These are phyloP conservation scores for Polytrichum commune DNA, from an alignment of 225 moss, liverwort and hornwort species.

Conservation along the genomic window DNA sequence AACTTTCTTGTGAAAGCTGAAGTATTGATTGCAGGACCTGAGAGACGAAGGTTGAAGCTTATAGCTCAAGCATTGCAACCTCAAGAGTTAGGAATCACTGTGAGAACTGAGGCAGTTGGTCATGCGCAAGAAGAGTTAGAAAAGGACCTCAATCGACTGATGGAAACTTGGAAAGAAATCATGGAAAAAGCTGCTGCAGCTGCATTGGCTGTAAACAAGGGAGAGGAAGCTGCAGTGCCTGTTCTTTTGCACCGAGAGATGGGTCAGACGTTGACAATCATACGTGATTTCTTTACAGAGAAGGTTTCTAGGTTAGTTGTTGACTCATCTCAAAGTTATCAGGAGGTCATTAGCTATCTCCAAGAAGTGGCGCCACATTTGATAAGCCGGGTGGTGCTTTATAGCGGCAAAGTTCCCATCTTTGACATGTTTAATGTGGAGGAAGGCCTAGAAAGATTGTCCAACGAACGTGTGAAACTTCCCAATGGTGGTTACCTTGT, in stretches of 20 bases:
- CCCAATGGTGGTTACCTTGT: constrained; percentile 87
- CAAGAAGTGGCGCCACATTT: constrained; percentile 94
- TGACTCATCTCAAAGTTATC: constrained; percentile 89
- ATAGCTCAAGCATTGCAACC: constrained; percentile 73
- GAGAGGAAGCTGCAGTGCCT: constrained; percentile 78
- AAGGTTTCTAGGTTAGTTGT: constrained; percentile 89
- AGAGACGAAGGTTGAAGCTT: constrained; percentile 81
- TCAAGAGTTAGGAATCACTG: constrained; percentile 75
- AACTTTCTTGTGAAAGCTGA: background rate
- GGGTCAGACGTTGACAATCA: constrained; percentile 89
- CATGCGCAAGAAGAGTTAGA: constrained; percentile 80
- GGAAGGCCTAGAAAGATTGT: constrained; percentile 79
- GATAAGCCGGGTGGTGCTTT: constrained; percentile 80
- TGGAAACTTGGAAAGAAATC: constrained; percentile 83
- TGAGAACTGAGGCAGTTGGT: constrained; percentile 82
- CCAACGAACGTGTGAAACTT: constrained; percentile 78
- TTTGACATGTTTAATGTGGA: constrained; percentile 87
- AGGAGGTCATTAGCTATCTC: constrained; percentile 85
- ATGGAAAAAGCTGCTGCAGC: constrained; percentile 74
- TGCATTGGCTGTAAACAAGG: constrained; percentile 62
- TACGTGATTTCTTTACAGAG: constrained; percentile 89
- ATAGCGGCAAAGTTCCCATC: constrained; percentile 74
- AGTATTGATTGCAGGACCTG: constrained; percentile 68
- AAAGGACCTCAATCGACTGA: constrained; percentile 74
- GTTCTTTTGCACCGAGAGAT: constrained; percentile 92